Percentiles rank a stretch among this genome's conserved stretches.
Conservation (phyloP, 2,329 filamentous ascomycete genomes). For the Fusarium sp. region DNA sequence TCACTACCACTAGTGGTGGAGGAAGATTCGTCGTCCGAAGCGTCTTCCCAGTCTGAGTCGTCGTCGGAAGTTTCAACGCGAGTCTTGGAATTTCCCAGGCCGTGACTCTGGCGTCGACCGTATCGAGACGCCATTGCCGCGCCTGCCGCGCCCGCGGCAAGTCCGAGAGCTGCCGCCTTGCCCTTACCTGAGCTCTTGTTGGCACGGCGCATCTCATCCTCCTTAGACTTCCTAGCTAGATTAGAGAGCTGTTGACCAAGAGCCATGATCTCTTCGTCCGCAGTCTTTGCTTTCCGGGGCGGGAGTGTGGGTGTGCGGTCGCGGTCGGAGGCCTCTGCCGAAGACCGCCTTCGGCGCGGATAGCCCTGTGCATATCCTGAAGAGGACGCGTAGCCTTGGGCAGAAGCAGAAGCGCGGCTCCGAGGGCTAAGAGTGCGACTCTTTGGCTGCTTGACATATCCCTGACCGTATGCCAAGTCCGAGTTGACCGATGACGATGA, state of each 20-base stretch:
- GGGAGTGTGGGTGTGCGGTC: conserved; percentile 26
- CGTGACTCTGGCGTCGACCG: conserved; percentile 51
- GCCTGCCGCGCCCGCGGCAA: conserved; percentile 51
- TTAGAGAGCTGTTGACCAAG: conserved; percentile 63
- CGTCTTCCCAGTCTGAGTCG: conserved; percentile 65
- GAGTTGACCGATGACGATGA: conserved; percentile 73
- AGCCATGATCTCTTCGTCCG: conserved; percentile 65
- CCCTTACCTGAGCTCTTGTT: conserved; percentile 44
- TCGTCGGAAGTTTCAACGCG: conserved; percentile 52
- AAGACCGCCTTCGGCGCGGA: conserved; percentile 33
- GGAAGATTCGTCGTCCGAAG: conserved; percentile 57
- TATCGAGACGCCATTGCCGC: conserved; percentile 51
- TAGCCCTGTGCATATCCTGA: conserved; percentile 21
- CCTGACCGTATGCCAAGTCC: conserved; percentile 72
- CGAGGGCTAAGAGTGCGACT: conserved; percentile 43
- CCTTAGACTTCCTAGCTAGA: conserved; percentile 60
- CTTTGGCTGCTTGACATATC: conserved; percentile 58
- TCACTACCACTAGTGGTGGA: conserved; percentile 42
- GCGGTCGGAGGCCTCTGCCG: conserved; percentile 26
- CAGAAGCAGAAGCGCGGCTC: conserved; percentile 33
- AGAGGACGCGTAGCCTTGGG: conserved; percentile 21
- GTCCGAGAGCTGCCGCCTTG: conserved; percentile 33
- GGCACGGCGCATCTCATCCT: conserved; percentile 56
- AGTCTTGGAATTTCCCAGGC: conserved; percentile 53
- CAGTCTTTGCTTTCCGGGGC: conserved; percentile 48